Evolutionary conservation across 1,284 basidiomycete species (phyloP).

Genomic region (Naganishia sp.): DNA sequence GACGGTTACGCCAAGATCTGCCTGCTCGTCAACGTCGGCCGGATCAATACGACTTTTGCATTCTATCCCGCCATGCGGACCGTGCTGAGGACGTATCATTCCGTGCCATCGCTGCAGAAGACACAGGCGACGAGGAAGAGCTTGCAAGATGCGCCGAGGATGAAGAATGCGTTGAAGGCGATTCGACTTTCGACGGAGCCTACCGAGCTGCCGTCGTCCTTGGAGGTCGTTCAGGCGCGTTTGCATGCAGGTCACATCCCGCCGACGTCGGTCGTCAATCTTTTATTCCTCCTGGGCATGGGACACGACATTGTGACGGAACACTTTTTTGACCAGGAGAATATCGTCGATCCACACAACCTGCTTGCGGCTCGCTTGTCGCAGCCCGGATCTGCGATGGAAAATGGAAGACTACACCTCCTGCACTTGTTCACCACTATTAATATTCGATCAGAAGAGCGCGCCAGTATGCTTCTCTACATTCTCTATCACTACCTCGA

Average conservation of each 20-base stretch:
- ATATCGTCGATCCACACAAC: conserved; percentile 49
- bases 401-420: conserved; percentile 72
- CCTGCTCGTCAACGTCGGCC: conserved; percentile 84
- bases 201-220: conserved; percentile 65
- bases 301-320: conserved; percentile 20
- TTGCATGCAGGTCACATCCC: neutral
- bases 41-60: conserved; percentile 91
- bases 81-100: conserved; percentile 75
- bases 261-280: conserved; percentile 51
- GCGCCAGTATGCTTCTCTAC: conserved; percentile 76
- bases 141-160: conserved; percentile 76
- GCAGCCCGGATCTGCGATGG: conserved; percentile 75
- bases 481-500: conserved; percentile 67
- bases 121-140: conserved; percentile 63
- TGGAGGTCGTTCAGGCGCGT: conserved; percentile 64
- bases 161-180: conserved; percentile 74
- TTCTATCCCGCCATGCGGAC: conserved; percentile 69
- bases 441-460: conserved; percentile 67
- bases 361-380: conserved; percentile 62
- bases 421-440: conserved; percentile 74
- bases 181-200: conserved; percentile 72
- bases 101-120: conserved; percentile 75
- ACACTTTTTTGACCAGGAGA: conserved; percentile 4
- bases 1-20: conserved; percentile 60
- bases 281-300: conserved; percentile 28